Conservation (phyloP, 1,139 yeast species). For the Geotrichum histeridarum region DNA sequence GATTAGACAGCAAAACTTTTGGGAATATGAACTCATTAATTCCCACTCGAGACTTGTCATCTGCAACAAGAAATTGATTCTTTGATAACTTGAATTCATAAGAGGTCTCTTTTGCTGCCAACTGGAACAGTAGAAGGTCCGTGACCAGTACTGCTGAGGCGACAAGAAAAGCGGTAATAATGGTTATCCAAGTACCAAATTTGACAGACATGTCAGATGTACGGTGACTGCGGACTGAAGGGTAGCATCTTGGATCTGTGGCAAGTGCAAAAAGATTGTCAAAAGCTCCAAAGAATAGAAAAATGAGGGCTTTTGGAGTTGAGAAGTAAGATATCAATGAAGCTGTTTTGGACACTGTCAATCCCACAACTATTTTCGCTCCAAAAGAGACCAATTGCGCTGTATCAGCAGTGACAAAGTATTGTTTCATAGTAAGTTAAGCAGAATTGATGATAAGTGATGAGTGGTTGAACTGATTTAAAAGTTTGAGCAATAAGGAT, state of each 20-base stretch:
- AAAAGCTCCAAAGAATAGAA: conserved; percentile 3
- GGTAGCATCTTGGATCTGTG: not conserved
- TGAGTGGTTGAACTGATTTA: no score
- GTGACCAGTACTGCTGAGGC: conserved; percentile 1
- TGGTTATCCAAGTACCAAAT: not conserved
- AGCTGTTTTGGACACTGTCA: not conserved
- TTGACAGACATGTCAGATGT: not conserved
- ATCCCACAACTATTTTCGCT: conserved; percentile 2
- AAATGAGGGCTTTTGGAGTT: conserved; percentile 4
- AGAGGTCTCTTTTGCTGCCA: not conserved
- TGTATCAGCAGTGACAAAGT: conserved; percentile 1
- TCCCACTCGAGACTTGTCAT: not conserved
- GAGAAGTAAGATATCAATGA: not conserved
- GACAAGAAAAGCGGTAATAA: not conserved
- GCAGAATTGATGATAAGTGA: no score
- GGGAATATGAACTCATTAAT: not conserved
- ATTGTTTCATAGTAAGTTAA: not conserved
- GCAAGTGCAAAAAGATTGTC: not conserved
- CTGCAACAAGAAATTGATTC: not conserved
- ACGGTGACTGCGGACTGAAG: not conserved
- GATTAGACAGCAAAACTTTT: not conserved
- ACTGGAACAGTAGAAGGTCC: conserved; percentile 4
- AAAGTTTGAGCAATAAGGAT: no score
- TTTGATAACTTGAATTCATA: not conserved
- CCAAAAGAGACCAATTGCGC: conserved; percentile 5